Evolutionary conservation across 164 flowering plant genomes (phyloP).

Genomic region (Sedum album): DNA sequence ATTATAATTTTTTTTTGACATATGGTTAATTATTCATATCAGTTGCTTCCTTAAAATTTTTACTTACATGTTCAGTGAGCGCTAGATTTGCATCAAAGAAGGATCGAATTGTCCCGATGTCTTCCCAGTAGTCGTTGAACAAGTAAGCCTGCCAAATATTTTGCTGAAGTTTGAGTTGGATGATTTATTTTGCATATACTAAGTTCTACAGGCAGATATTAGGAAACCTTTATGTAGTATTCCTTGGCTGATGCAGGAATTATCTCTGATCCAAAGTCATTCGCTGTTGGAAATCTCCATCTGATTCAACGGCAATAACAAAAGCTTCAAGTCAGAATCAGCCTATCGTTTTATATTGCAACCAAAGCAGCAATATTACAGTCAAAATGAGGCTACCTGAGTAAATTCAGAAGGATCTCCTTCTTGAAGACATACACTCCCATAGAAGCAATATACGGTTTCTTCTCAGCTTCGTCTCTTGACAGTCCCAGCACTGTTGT

Average conservation of each 20-base stretch:
- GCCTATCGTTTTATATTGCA: not conserved
- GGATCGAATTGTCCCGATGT: constrained; percentile 94
- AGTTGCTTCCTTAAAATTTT: not conserved
- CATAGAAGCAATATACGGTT: constrained; percentile 96
- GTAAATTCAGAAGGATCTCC: constrained; percentile 78
- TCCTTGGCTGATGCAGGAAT: constrained; percentile 92
- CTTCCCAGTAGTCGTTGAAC: constrained; percentile 93
- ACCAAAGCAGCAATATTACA: not conserved
- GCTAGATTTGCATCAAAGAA: constrained; percentile 96
- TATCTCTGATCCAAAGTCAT: constrained; percentile 95
- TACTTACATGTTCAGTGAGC: constrained; percentile 80
- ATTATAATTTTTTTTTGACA: not conserved
- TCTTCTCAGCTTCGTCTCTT: constrained; percentile 66
- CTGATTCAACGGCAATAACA: constrained; percentile 34
- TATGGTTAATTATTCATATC: not conserved
- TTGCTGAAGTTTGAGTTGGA: not conserved
- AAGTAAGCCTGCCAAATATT: constrained; percentile 59
- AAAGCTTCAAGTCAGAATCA: not conserved
- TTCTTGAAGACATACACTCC: constrained; percentile 92
- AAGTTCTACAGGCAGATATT: not conserved
- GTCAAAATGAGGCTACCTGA: constrained; percentile 39
- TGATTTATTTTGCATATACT: not conserved
- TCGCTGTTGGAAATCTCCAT: constrained; percentile 88
- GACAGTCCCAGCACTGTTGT: constrained; percentile 87
- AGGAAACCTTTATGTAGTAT: constrained; percentile 47